These are phyloP conservation scores for Actinomortierella ambigua DNA, from an alignment of 371 early-diverging fungal species.

Conservation along the genomic window DNA sequence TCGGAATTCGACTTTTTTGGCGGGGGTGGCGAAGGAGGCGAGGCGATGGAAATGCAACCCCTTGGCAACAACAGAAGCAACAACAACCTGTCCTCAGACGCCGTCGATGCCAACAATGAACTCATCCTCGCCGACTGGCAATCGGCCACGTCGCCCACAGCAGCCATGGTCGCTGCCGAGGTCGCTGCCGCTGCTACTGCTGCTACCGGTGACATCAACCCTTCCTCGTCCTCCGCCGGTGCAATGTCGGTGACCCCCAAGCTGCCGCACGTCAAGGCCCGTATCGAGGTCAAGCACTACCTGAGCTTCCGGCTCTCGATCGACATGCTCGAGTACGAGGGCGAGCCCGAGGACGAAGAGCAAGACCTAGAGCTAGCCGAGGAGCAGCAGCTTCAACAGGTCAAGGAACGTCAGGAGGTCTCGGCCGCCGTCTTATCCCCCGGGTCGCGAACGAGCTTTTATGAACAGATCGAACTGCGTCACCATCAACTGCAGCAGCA, in stretches of 20 bases:
- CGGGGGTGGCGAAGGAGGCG: no score
- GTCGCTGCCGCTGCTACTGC: background rate
- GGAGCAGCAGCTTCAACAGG: slow-evolving; percentile 25
- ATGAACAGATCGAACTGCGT: no score
- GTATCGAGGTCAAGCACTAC: slow-evolving; percentile 44
- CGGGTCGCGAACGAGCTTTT: no score
- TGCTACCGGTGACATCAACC: no score
- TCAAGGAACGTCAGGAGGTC: slow-evolving; percentile 20
- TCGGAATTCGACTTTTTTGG: no score
- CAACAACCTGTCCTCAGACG: no score
- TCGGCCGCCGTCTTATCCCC: slow-evolving; percentile 2
- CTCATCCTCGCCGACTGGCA: no score
- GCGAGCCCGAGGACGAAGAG: slow-evolving; percentile 20
- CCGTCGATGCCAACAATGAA: no score
- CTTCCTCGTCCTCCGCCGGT: no score
- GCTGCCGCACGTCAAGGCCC: slow-evolving; percentile 6
- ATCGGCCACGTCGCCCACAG: background rate
- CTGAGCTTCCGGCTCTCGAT: slow-evolving; percentile 30
- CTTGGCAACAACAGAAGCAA: no score
- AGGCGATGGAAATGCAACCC: no score
- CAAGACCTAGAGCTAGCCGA: slow-evolving; percentile 29
- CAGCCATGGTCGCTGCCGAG: background rate
- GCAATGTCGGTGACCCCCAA: slow-evolving; percentile 7
- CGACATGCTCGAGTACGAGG: slow-evolving; percentile 37
- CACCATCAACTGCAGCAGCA: no score